Base-by-base conservation (phyloP, 768 basidiomycete species). In the Tulasnella sp. region DNA sequence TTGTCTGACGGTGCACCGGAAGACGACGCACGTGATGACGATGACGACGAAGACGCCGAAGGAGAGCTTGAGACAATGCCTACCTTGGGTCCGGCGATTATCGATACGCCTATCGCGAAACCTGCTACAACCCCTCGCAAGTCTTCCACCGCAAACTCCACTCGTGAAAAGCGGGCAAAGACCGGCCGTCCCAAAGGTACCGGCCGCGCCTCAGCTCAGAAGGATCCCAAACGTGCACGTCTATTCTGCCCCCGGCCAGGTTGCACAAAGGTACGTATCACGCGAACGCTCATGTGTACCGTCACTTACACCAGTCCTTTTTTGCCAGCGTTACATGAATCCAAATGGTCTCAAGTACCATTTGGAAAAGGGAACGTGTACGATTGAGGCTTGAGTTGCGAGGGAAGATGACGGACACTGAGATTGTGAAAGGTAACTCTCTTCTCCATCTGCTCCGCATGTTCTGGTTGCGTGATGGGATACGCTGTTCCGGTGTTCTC, bases 321-420 rank as follows among this genome's bases (percentile, higher is more conserved):
- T 35, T 17, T 46, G 21, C 17, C 63, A 81, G 75, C 68, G 75
- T 27, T 84, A 84, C 63, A 73, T 81, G 39, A 82, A 81, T 66
- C 75, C 79, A 6, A 83, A 82, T 61, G 82, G 83, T 8, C 69
- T 83, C 43, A 80, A 80, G 65, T 82, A 84, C 62, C 82, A 83
- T 62, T 67, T 80, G 49, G 77, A 80, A 62, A 82, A 80, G 63
- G 82, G 82, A 9, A 81, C 77, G 2, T 83, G 83, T 65, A 74
- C 71, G 58, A 41, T 54, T 42, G 54, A 53, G 23, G 51, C 36
- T 11, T 53, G 19, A 53, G 25, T 45, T 39, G 40, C 39, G 32
- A 51, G n/a, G n/a, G n/a, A n/a, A n/a, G 29, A 41, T 25, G 51
- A 14, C 36, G 36, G 51, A 39, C 12, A 45, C 19, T 53, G 36